phyloP scores from a whole-genome alignment of 1,284 basidiomycete species.

The Ustilago xerochloae region DNA sequence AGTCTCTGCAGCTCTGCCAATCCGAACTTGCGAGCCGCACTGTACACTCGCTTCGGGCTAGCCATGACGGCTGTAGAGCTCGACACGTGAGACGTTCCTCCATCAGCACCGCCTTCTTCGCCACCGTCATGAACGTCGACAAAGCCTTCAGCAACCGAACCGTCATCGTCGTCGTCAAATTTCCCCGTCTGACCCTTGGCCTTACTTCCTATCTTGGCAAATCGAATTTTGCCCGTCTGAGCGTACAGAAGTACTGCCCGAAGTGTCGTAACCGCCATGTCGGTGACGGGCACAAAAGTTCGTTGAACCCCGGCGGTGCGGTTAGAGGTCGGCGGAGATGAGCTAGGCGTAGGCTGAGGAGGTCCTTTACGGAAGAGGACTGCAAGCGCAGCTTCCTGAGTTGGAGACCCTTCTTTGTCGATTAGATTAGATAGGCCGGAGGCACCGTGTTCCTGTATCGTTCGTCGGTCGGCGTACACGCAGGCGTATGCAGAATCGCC shows the following conservation, averaged over 20 bases:
- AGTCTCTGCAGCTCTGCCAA: slow-evolving; percentile 11
- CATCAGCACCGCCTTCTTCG: neutral
- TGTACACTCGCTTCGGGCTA: slow-evolving; percentile 40
- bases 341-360: neutral
- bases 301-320: neutral
- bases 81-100: too few species aligned
- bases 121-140: neutral
- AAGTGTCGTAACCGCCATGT: slow-evolving; percentile 20
- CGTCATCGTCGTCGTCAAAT: neutral
- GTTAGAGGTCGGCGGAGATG: neutral
- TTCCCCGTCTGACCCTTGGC: neutral
- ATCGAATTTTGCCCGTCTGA: slow-evolving; percentile 25
- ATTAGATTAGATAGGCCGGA: neutral
- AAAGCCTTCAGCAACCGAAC: neutral
- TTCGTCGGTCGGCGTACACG: neutral
- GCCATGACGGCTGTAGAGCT: too few species aligned
- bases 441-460: slow-evolving; percentile 1
- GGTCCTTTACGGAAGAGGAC: neutral
- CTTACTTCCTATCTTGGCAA: slow-evolving; percentile 1
- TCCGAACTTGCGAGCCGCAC: slow-evolving; percentile 12
- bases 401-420: neutral
- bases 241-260: slow-evolving; percentile 16
- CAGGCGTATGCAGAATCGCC: neutral
- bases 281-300: neutral
- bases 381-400: neutral